Conservation (phyloP, 176 grass and related monocot species). For the Lolium multiflorum region DNA sequence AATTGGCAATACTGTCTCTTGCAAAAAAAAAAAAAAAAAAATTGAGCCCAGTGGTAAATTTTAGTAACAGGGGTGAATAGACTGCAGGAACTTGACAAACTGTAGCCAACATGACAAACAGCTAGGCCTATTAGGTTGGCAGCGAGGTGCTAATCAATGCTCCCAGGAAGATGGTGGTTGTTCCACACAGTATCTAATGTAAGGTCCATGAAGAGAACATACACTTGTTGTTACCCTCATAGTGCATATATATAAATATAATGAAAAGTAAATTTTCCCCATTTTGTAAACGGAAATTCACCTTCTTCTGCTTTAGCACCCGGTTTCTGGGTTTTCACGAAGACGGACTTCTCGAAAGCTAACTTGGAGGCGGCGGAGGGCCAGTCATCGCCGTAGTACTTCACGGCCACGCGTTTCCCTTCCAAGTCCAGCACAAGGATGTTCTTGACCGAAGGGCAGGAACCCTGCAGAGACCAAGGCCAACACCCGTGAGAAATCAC, state of each 20-base stretch:
- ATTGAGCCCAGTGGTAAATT: neutral
- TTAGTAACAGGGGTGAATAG: neutral
- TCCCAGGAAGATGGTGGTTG: neutral
- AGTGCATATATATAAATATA: neutral
- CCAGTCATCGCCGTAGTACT: slow-evolving; percentile 71
- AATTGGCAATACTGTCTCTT: neutral
- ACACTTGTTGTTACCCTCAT: neutral
- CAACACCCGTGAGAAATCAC: neutral
- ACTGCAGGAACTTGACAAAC: neutral
- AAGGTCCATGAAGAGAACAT: neutral
- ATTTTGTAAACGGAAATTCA: neutral
- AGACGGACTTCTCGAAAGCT: slow-evolving; percentile 72
- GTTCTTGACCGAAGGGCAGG: slow-evolving; percentile 65
- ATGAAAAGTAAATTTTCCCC: neutral
- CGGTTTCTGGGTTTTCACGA: slow-evolving; percentile 62
- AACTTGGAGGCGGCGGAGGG: slow-evolving; percentile 57
- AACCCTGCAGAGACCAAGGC: slow-evolving; percentile 31
- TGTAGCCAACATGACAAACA: slow-evolving; percentile 26
- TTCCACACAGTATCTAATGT: neutral
- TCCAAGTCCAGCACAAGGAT: slow-evolving; percentile 71
- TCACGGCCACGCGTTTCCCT: slow-evolving; percentile 68
- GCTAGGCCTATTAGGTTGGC: neutral
- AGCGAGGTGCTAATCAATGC: neutral
- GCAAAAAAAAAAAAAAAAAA: neutral
- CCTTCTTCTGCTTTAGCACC: slow-evolving; percentile 44